These are phyloP conservation scores for Chloranthus sessilifolius DNA, from an alignment of 164 flowering plant species.

Conservation along the genomic window DNA sequence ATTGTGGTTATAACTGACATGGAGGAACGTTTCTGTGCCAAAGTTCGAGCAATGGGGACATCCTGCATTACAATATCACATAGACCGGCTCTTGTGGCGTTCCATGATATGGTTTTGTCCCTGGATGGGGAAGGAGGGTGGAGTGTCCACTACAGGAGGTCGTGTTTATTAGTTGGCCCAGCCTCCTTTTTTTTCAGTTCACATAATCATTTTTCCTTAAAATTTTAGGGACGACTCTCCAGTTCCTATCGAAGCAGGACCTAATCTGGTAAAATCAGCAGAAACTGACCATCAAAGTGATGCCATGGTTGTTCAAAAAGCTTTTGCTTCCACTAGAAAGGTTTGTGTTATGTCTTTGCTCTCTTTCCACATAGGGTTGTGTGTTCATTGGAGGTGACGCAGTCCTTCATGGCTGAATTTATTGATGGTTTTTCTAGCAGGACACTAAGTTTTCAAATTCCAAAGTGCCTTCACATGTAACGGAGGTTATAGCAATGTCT, in stretches of 20 bases:
- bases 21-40: constrained; percentile 98
- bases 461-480: constrained; percentile 46
- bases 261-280: constrained; percentile 19
- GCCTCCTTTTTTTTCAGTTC: too few species aligned
- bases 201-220: neutral
- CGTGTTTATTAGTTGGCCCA: constrained; percentile 8
- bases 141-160: constrained; percentile 73
- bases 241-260: constrained; percentile 24
- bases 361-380: too few species aligned
- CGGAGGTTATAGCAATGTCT: constrained; percentile 59
- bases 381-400: neutral
- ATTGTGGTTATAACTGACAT: constrained; percentile 99
- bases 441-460: constrained; percentile 51
- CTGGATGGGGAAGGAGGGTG: constrained; percentile 99
- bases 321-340: constrained; percentile 60
- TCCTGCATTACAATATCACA: constrained; percentile 99
- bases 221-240: constrained; percentile 52
- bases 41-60: constrained; percentile 99
- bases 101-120: constrained; percentile 93
- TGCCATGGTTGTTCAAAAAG: constrained; percentile 86
- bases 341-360: constrained; percentile 22
- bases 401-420: neutral
- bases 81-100: constrained; percentile 98
- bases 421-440: constrained; percentile 25
- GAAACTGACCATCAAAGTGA: constrained; percentile 75